These are phyloP conservation scores for Cyclotella cryptica DNA, from an alignment of 108 stramenopile genomes.

Conservation along the genomic window DNA sequence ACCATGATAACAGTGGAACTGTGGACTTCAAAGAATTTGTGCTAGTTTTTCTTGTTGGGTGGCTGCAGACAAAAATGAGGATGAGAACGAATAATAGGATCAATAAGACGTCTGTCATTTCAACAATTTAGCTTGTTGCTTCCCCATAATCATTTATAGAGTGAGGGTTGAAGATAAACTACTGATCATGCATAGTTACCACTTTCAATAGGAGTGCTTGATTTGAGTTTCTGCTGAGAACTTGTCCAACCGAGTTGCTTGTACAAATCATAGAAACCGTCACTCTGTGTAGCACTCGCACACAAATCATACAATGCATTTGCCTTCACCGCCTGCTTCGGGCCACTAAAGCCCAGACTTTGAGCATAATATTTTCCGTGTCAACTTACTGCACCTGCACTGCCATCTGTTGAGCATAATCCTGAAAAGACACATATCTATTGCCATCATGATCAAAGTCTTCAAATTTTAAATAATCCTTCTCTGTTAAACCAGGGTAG, in stretches of 20 bases:
- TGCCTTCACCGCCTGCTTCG: slow-evolving; percentile 52
- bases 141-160: too few species aligned
- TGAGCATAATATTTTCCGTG: slow-evolving; percentile 61
- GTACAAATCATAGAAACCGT: slow-evolving; percentile 57
- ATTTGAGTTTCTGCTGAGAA: too few species aligned
- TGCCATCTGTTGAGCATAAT: slow-evolving; percentile 92
- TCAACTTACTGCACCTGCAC: slow-evolving; percentile 86
- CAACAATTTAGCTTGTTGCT: too few species aligned
- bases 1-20: slow-evolving; percentile 44
- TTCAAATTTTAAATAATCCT: slow-evolving; percentile 96
- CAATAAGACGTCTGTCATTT: neutral
- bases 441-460: slow-evolving; percentile 95
- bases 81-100: slow-evolving; percentile 11
- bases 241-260: slow-evolving; percentile 50
- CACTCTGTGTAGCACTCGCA: slow-evolving; percentile 40
- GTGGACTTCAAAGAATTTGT: slow-evolving; percentile 58
- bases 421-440: slow-evolving; percentile 92
- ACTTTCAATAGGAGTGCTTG: too few species aligned
- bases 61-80: slow-evolving; percentile 45
- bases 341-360: slow-evolving; percentile 41
- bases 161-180: too few species aligned
- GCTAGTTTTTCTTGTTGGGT: slow-evolving; percentile 51
- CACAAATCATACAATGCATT: slow-evolving; percentile 52
- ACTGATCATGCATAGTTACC: too few species aligned
- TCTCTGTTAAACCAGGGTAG: slow-evolving; percentile 91